Percentiles rank a stretch among this genome's conserved stretches.
Evolutionary conservation across 2,329 filamentous ascomycete species (phyloP).

Genomic region (Davidsoniella eucalypti): DNA sequence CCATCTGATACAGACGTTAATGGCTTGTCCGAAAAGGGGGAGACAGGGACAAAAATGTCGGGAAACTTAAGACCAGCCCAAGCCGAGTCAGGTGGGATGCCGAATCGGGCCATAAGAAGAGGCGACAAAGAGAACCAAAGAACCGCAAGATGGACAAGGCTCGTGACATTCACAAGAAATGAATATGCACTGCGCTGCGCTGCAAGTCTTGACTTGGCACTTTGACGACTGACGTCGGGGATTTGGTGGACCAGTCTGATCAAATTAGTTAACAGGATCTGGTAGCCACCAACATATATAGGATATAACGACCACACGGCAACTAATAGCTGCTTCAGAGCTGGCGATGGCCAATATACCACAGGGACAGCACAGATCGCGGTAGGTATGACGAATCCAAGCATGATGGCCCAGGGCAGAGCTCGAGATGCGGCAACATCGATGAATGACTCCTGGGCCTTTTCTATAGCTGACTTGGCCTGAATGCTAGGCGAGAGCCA

Average conservation of each 20-base stretch:
- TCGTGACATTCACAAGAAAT: conserved; percentile 4
- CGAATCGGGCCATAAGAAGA: conserved; percentile 1
- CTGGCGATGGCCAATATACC: conserved; percentile 11
- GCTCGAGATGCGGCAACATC: conserved; percentile 11
- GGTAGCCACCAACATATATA: conserved; percentile 12
- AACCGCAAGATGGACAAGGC: conserved; percentile 6
- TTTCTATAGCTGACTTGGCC: not conserved
- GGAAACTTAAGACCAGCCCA: conserved; percentile 7
- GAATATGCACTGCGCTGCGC: conserved; percentile 12
- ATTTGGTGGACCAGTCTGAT: not conserved
- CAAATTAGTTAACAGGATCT: conserved; percentile 9
- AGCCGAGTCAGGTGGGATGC: not conserved
- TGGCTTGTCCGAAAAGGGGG: conserved; percentile 4
- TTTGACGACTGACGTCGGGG: not conserved
- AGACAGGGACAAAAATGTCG: conserved; percentile 13
- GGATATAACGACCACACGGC: conserved; percentile 17
- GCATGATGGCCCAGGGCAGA: conserved; percentile 12
- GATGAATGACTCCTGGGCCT: conserved; percentile 7
- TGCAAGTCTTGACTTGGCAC: not conserved
- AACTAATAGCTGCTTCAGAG: conserved; percentile 14
- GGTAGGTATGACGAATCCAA: conserved; percentile 15
- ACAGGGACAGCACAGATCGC: conserved; percentile 13
- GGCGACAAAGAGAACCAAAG: conserved; percentile 9
- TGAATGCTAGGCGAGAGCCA: conserved; percentile 14
- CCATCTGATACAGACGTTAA: conserved; percentile 12